Conservation (phyloP, 169 alveolate species). For the Cryptosporidium bovis region DNA sequence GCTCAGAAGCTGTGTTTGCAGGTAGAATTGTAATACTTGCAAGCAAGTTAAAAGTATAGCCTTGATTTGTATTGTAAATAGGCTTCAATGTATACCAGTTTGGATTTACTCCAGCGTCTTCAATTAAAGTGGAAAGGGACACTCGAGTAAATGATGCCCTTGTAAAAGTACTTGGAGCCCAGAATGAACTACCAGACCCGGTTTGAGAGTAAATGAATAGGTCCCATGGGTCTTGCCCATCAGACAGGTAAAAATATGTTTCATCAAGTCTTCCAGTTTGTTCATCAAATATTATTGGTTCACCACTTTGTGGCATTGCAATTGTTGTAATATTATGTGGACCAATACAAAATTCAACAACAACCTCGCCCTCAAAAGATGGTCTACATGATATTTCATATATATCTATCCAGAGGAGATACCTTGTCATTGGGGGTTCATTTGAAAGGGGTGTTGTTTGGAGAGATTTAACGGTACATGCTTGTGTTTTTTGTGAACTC, state of each 20-base stretch:
- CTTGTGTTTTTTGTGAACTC: constrained; percentile 53
- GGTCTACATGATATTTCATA: constrained; percentile 80
- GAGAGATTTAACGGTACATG: constrained; percentile 37
- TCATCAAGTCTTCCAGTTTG: constrained; percentile 84
- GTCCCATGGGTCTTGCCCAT: constrained; percentile 82
- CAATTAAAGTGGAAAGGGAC: constrained; percentile 78
- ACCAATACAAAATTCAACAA: constrained; percentile 78
- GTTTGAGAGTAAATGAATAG: constrained; percentile 76
- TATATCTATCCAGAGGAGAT: constrained; percentile 79
- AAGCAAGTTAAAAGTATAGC: constrained; percentile 77
- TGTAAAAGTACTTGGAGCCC: constrained; percentile 53
- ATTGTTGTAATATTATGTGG: constrained; percentile 77
- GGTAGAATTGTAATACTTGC: constrained; percentile 76
- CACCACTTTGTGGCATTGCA: constrained; percentile 68
- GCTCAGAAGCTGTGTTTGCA: constrained; percentile 71
- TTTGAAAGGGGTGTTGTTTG: constrained; percentile 62
- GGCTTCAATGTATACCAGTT: constrained; percentile 84
- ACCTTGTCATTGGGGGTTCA: constrained; percentile 80
- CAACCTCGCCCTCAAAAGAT: constrained; percentile 69
- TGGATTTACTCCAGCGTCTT: constrained; percentile 83
- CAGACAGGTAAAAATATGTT: constrained; percentile 79
- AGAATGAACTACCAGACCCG: constrained; percentile 32
- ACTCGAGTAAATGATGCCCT: constrained; percentile 85
- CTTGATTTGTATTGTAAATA: constrained; percentile 74
- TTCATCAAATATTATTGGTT: constrained; percentile 78